Conservation (phyloP, 78 protist genomes). For the Creolimax fragrantissima region DNA sequence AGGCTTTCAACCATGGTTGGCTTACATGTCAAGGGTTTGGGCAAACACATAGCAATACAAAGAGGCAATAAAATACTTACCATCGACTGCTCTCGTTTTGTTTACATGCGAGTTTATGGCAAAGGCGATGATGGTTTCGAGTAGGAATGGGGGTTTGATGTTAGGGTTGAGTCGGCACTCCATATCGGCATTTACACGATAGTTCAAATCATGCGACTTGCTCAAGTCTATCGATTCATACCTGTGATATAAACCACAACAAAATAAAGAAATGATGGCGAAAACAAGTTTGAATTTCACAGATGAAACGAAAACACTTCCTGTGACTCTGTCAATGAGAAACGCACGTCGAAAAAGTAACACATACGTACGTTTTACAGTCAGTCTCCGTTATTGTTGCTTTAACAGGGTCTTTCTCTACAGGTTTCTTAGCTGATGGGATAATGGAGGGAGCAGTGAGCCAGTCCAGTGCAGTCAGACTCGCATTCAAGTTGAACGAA, state of each 20-base stretch:
- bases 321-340: background rate
- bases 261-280: background rate
- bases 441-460: background rate
- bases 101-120: background rate
- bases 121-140: background rate
- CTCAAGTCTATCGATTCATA: background rate
- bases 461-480: background rate
- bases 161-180: background rate
- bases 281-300: background rate
- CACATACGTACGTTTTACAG: background rate
- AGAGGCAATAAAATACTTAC: background rate
- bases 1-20: no score
- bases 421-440: background rate
- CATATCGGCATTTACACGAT: background rate
- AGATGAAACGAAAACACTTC: background rate
- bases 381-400: background rate
- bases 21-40: no score
- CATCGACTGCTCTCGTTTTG: background rate
- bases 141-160: background rate
- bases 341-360: background rate
- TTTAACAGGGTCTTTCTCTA: background rate
- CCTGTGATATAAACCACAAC: background rate
- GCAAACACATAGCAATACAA: background rate
- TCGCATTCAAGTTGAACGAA: background rate
- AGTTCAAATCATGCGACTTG: background rate